Evolutionary conservation across 2,329 filamentous ascomycete species (phyloP).

Genomic region (Thielaviopsis euricoi): DNA sequence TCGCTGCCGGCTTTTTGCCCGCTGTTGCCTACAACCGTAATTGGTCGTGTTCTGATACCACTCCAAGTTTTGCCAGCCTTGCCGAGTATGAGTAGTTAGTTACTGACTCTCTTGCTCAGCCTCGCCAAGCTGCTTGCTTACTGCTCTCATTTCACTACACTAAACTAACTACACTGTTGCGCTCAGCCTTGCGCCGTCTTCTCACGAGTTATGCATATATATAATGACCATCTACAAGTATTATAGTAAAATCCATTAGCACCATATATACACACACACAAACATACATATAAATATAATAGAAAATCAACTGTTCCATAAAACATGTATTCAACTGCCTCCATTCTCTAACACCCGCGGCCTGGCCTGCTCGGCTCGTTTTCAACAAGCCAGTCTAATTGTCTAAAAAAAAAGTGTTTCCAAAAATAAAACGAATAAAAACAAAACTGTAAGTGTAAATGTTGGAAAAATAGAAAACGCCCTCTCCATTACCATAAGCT

Average conservation of each 20-base stretch:
- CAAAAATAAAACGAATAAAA: background rate
- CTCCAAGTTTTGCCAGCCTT: constrained; percentile 18
- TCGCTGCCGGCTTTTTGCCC: constrained; percentile 45
- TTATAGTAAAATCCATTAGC: too few species aligned
- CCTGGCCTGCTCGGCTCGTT: background rate
- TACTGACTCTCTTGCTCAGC: background rate
- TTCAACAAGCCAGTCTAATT: background rate
- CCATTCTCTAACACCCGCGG: background rate
- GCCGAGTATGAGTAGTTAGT: constrained; percentile 14
- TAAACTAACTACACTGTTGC: too few species aligned
- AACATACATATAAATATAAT: background rate
- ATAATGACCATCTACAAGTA: too few species aligned
- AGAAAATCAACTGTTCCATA: too few species aligned
- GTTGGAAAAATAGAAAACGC: background rate
- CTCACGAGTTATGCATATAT: too few species aligned
- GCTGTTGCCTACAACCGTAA: constrained; percentile 33
- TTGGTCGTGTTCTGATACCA: constrained; percentile 28
- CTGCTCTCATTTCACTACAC: too few species aligned
- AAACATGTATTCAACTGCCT: background rate
- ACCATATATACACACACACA: too few species aligned
- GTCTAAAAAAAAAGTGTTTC: background rate
- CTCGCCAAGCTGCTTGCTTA: background rate
- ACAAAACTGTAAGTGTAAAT: background rate
- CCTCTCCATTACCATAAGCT: background rate
- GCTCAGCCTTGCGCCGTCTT: background rate